Evolutionary conservation across 176 grass and related monocot genomes (phyloP).

Genomic region (Zea luxurians): DNA sequence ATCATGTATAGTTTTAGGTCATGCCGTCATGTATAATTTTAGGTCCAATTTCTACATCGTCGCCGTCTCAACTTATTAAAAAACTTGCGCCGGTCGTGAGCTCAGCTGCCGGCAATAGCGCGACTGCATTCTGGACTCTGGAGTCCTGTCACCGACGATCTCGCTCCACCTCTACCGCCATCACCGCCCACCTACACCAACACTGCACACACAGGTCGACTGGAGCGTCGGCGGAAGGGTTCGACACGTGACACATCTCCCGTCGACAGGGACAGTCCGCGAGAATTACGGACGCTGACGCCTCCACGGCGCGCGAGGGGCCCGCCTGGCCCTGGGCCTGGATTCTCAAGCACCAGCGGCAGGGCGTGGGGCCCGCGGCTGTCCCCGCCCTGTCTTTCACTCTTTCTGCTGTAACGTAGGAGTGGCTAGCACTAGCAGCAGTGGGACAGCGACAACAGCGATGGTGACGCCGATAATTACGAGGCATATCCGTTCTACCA

Average conservation of each 20-base stretch:
- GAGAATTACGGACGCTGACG: constrained; percentile 44
- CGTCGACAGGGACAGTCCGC: constrained; percentile 36
- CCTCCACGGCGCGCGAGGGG: not conserved
- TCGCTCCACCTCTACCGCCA: not conserved
- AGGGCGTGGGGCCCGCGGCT: not conserved
- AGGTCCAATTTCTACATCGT: no score
- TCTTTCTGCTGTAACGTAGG: not conserved
- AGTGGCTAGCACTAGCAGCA: not conserved
- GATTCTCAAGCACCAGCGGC: not conserved
- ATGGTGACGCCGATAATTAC: constrained; percentile 28
- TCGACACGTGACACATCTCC: constrained; percentile 26
- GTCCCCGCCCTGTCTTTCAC: constrained; percentile 6
- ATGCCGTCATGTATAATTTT: no score
- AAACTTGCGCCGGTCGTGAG: no score
- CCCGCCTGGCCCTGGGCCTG: not conserved
- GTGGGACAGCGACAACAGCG: not conserved
- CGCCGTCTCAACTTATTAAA: no score
- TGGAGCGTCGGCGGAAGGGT: not conserved
- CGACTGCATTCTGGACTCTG: no score
- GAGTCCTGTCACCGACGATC: no score
- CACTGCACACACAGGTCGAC: not conserved
- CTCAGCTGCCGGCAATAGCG: no score
- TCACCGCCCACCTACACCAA: not conserved
- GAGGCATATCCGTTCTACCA: not conserved
- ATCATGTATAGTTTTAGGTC: no score